A percentile compares a stretch with the other conserved stretches of the same genome.
Evolutionary conservation across 2,329 filamentous ascomycete genomes (phyloP).

Genomic region (Alternaria metachromatica): DNA sequence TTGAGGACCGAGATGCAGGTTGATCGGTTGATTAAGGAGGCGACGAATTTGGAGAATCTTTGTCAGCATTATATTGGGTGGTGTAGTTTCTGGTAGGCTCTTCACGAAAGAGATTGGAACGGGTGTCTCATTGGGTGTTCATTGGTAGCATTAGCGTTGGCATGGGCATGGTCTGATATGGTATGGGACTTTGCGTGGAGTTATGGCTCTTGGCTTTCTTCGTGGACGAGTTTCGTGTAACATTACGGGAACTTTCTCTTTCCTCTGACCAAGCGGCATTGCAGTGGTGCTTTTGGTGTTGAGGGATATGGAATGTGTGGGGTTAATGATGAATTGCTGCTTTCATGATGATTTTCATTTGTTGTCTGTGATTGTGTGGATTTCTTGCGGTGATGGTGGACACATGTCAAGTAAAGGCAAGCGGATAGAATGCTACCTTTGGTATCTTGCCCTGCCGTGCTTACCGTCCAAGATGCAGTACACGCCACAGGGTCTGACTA

Average conservation of each 20-base stretch:
- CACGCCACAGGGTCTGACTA: background rate
- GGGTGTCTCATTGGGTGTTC: background rate
- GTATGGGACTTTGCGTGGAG: background rate
- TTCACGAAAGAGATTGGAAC: background rate
- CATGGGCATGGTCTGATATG: background rate
- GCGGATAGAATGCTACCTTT: background rate
- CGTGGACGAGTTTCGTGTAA: no score
- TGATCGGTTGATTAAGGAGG: constrained; percentile 91
- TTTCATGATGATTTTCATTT: no score
- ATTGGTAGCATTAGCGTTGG: constrained; percentile 5
- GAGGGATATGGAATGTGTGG: background rate
- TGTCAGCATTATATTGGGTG: constrained; percentile 99
- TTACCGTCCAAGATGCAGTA: background rate
- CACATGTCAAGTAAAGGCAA: no score
- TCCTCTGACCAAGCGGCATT: constrained; percentile 5
- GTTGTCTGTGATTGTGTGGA: no score
- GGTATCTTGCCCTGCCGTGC: background rate
- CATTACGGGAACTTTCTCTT: no score
- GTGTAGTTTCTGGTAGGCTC: constrained; percentile 90
- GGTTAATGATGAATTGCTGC: background rate
- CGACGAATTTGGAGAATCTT: constrained; percentile 94
- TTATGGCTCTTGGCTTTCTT: background rate
- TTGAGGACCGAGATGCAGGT: constrained; percentile 87
- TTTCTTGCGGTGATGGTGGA: no score
- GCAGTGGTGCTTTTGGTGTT: constrained; percentile 1